Evolutionary conservation across 1,284 basidiomycete species (phyloP).

Genomic region (Naganishia albida): DNA sequence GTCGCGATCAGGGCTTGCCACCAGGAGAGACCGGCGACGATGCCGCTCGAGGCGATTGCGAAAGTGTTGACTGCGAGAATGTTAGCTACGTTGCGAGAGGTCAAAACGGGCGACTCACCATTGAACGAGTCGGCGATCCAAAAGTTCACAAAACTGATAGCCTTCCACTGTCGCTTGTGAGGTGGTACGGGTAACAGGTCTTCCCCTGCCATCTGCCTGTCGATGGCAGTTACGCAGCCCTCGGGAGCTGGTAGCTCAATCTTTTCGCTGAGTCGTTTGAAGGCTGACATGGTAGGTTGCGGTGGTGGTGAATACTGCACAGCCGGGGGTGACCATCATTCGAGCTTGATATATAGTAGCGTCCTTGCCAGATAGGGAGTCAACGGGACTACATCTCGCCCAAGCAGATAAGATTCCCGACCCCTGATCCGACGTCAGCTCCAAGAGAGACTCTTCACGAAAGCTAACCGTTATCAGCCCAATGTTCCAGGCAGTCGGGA

Average conservation of each 20-base stretch:
- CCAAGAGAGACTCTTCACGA: no score
- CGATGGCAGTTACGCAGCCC: constrained; percentile 51
- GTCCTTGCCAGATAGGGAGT: no score
- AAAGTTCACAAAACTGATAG: constrained; percentile 53
- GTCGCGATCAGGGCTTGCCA: constrained; percentile 63
- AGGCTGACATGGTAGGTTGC: constrained; percentile 6
- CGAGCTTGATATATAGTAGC: no score
- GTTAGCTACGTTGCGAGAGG: constrained; percentile 63
- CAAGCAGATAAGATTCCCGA: no score
- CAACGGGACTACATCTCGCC: no score
- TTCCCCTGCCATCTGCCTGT: constrained; percentile 62
- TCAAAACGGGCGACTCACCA: constrained; percentile 63
- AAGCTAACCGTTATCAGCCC: no score
- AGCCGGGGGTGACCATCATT: no score
- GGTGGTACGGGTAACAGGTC: constrained; percentile 42
- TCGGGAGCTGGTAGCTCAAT: constrained; percentile 25
- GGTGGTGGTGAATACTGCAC: not conserved
- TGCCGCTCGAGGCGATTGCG: constrained; percentile 61
- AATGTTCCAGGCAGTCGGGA: no score
- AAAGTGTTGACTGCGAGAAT: constrained; percentile 77
- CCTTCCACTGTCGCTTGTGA: constrained; percentile 48
- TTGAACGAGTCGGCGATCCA: constrained; percentile 82
- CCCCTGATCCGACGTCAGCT: no score
- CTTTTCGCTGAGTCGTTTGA: constrained; percentile 16
- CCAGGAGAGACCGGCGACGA: constrained; percentile 62